phyloP scores from a whole-genome alignment of 495 filamentous ascomycete genomes.

The Geoglossum glabrum region DNA sequence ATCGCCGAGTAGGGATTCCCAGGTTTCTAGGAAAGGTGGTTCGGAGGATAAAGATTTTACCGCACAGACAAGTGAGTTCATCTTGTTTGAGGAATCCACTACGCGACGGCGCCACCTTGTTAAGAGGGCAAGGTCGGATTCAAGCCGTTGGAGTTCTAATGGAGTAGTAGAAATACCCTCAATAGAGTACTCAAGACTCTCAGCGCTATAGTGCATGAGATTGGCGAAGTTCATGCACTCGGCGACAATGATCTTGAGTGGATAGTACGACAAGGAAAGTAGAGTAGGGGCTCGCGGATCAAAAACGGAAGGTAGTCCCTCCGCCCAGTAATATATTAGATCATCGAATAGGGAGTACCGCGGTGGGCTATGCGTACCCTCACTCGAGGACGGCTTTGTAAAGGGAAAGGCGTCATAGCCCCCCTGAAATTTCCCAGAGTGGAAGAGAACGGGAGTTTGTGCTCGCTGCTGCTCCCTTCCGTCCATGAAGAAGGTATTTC shows the following conservation, averaged over 20 bases:
- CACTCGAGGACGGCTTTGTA: not conserved
- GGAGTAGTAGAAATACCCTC: not conserved
- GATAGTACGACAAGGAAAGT: conserved; percentile 8
- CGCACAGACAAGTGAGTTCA: not conserved
- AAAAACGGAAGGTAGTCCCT: conserved; percentile 1
- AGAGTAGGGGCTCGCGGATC: conserved; percentile 4
- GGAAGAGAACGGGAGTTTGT: not conserved
- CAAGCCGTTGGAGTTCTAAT: not conserved
- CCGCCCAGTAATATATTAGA: conserved; percentile 4
- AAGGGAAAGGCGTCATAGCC: not conserved
- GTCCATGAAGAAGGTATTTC: conserved; percentile 1
- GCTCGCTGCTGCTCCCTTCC: not conserved
- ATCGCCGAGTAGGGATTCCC: conserved; percentile 7
- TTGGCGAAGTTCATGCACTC: conserved; percentile 9
- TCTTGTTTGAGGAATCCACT: not conserved
- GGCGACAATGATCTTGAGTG: conserved; percentile 9
- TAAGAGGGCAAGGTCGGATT: not conserved
- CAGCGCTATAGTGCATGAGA: conserved; percentile 8
- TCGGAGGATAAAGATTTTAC: not conserved
- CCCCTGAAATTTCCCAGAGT: not conserved
- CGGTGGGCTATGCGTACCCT: not conserved
- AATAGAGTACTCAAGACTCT: conserved; percentile 9
- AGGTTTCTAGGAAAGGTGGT: not conserved
- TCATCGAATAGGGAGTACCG: conserved; percentile 1
- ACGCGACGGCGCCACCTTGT: not conserved